Conservation (phyloP, 768 basidiomycete genomes). For the Pisolithus sp. region DNA sequence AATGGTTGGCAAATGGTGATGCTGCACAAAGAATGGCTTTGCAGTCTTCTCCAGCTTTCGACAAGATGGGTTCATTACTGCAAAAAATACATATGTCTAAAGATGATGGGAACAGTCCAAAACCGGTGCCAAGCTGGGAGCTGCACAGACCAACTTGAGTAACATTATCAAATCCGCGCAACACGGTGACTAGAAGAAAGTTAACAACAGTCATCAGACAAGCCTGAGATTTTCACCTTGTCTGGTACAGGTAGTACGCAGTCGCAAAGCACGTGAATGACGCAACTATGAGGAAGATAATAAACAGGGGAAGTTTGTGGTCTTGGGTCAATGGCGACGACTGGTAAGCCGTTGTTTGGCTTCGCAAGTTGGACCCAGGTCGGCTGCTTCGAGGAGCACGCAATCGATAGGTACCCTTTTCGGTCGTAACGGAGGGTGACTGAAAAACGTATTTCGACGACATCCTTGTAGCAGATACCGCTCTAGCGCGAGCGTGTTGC, state of each 20-base stretch:
- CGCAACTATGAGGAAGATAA: slow-evolving; percentile 42
- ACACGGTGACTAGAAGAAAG: no score
- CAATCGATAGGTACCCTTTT: slow-evolving; percentile 63
- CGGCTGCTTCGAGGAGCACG: slow-evolving; percentile 35
- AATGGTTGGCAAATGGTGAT: no score
- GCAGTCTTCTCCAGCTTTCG: no score
- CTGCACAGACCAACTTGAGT: no score
- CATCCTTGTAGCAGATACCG: neutral
- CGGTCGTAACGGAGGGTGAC: slow-evolving; percentile 61
- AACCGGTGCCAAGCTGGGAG: no score
- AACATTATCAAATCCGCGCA: no score
- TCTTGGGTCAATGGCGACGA: slow-evolving; percentile 12
- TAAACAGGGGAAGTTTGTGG: slow-evolving; percentile 35
- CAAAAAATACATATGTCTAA: no score
- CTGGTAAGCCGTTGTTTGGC: neutral
- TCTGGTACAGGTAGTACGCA: slow-evolving; percentile 60
- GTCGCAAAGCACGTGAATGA: slow-evolving; percentile 48
- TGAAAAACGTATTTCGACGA: slow-evolving; percentile 20
- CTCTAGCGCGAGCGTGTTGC: no score
- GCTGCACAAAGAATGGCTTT: no score
- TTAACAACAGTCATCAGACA: neutral
- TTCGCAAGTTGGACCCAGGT: slow-evolving; percentile 12
- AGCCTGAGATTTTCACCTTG: slow-evolving; percentile 44
- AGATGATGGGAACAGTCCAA: no score
- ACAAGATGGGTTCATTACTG: no score